Evolutionary conservation across 2,329 filamentous ascomycete genomes (phyloP), one percentile per base, ranked within the genome.

Genomic region (Orbilia javanica): DNA sequence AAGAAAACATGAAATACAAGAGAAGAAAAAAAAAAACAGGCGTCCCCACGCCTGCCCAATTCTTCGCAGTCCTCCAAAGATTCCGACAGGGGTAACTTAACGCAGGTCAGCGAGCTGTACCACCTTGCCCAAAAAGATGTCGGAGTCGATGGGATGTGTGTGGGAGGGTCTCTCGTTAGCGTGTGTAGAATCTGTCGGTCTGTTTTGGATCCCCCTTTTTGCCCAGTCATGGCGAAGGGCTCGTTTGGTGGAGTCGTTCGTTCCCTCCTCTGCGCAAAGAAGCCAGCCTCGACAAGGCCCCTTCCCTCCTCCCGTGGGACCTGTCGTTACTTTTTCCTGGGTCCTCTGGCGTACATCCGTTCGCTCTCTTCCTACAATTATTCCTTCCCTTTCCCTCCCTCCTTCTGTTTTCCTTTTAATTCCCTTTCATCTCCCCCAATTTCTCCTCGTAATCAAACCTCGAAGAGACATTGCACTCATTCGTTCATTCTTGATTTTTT

Each of bases 361-460:
- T 60, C 66, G 50, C 66, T 66, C 57, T 57, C 65, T 70, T 69
- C 53, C 74, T 78, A 72, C 55, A 60, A 60, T 71, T 72, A 78
- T 74, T 65, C 64, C 70, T 52, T 36, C 57, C 75, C 69, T 70
- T 63, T 74, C 69, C 67, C 65, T 74, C 75, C 69, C 69, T 74
- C 73, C 67, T 79, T 78, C 73, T 69, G 57, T 70, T 79, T 75
- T 72, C 64, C 73, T 77, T 79, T 78, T 73, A 69, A 68, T 79
- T 78, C 78, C 67, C 67, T 72, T 78, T 74, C 70, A 76, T 76
- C 68, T 73, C 75, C 75, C 69, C 75, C 74, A 71, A 78, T 79
- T 74, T 74, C 75, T 79, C 75, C 65, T 79, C 75, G 68, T 73
- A 79, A 79, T 73, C 69, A 79, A 79, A 79, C 74, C 53, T 78